phyloP scores from a whole-genome alignment of 495 filamentous ascomycete species.

The Tuber brumale region DNA sequence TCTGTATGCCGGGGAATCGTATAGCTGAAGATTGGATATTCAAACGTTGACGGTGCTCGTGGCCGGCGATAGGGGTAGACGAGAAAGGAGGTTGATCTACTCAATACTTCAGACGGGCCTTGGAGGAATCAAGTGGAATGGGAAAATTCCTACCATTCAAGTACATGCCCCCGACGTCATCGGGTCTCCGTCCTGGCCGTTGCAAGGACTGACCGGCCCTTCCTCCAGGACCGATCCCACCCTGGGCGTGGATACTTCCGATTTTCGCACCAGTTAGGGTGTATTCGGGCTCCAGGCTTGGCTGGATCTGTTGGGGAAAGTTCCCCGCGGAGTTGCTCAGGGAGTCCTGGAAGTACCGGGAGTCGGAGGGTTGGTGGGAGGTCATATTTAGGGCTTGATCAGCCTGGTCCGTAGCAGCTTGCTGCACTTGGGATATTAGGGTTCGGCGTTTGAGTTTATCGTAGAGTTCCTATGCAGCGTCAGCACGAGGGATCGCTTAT shows the following conservation, averaged over 20 bases:
- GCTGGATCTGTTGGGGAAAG: neutral
- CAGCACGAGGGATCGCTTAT: neutral
- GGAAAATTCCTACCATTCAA: neutral
- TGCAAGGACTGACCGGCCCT: slow-evolving; percentile 2
- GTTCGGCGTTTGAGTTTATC: slow-evolving; percentile 63
- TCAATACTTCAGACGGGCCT: neutral
- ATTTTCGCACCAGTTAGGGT: slow-evolving; percentile 27
- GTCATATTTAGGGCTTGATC: slow-evolving; percentile 24
- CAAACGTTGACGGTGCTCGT: slow-evolving; percentile 34
- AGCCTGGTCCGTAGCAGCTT: slow-evolving; percentile 32
- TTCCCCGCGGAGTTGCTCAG: neutral
- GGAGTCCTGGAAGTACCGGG: slow-evolving; percentile 14
- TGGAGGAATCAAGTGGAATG: neutral
- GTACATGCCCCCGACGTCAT: neutral
- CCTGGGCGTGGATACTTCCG: slow-evolving; percentile 17
- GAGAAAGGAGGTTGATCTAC: slow-evolving; percentile 9
- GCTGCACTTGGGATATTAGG: slow-evolving; percentile 35
- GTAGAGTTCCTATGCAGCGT: slow-evolving; percentile 59
- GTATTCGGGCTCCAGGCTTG: slow-evolving; percentile 20
- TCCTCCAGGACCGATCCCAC: neutral
- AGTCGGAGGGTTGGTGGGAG: slow-evolving; percentile 7
- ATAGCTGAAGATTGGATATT: neutral
- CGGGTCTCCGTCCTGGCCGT: slow-evolving; percentile 6
- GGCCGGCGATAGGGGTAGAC: slow-evolving; percentile 16
- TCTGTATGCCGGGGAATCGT: neutral